Evolutionary conservation across 805 yeast species (phyloP), one percentile per base, ranked within the genome.

Genomic region (Ogataea philodendri): DNA sequence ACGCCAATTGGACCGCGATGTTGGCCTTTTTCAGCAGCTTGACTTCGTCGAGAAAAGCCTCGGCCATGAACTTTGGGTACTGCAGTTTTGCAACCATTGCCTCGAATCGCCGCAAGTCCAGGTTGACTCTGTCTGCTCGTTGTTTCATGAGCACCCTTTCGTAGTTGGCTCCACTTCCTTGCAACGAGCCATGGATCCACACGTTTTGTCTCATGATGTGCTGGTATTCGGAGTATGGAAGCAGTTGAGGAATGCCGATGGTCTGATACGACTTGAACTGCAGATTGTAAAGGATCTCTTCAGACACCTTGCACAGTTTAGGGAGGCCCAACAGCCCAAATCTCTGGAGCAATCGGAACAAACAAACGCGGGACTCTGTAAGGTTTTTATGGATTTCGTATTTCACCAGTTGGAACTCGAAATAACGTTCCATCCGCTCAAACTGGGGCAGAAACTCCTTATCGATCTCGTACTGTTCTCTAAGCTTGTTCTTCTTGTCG

Each of bases 191-290:
- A 26, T 3, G 26, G 40, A 22, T 52, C 48, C 2, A 46, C 37
- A 4, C 37, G 41, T 7, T 38, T 33, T 48, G 48, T 5, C 24
- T 8, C 22, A 49, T 13, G 7, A 42, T 44, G 14, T 42, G 30
- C 25, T 45, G 25, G 33, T 62, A 69, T 20, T 69, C 69, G 9
- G 51, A 59, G 46, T 60, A 79, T 0, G 66, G 53, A 3, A 90
- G 88, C 26, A 76, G 50, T 18, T 68, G 70, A 1, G 96, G 96
- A 8, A 78, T 77, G 1, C 94, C 95, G 14, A 88, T 81, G 0
- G 87, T 73, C 15, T 81, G 74, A 63, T 83, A 85, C 4, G 93
- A 78, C 55, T 86, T 87, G 73, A 86, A 70, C 46, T 95, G 73
- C 29, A 87, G 62, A 7, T 69, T 61, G 52, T 70, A 79, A 11